Evolutionary conservation across 2,329 filamentous ascomycete species (phyloP).

Genomic region (Xylaria sp.): DNA sequence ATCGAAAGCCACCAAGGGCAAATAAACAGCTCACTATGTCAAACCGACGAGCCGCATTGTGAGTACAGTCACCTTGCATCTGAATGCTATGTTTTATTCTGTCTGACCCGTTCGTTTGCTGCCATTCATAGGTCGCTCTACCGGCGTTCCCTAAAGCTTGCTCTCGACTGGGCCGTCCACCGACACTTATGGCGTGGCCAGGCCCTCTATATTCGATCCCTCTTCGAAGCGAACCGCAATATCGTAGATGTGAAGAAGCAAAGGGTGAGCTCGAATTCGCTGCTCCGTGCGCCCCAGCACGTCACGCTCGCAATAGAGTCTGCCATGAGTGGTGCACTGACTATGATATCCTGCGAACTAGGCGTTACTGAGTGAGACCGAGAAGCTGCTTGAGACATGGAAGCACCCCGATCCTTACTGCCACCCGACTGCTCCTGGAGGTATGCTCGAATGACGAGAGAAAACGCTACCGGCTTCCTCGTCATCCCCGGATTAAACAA

Average conservation of each 20-base stretch:
- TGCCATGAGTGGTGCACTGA: conserved; percentile 25
- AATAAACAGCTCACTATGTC: conserved; percentile 52
- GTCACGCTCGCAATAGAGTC: conserved; percentile 9
- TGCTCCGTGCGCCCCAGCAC: too few relatives aligned
- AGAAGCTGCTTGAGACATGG: conserved; percentile 89
- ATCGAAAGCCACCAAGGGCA: conserved; percentile 18
- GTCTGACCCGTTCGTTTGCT: conserved; percentile 36
- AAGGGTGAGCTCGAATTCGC: conserved; percentile 66
- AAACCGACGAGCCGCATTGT: conserved; percentile 63
- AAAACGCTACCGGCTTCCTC: neutral
- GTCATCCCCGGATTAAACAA: neutral
- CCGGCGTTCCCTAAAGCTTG: conserved; percentile 89
- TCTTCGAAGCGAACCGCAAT: conserved; percentile 93
- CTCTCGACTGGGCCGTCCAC: conserved; percentile 95
- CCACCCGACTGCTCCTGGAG: conserved; percentile 91
- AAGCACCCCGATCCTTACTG: conserved; percentile 97
- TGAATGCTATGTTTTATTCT: conserved; percentile 22
- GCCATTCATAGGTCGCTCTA: conserved; percentile 74
- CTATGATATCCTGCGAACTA: conserved; percentile 53
- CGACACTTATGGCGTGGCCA: conserved; percentile 94
- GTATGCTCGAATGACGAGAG: conserved; percentile 60
- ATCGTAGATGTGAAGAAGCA: conserved; percentile 87
- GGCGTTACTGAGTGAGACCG: conserved; percentile 87
- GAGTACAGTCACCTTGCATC: conserved; percentile 46
- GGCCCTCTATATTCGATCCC: conserved; percentile 91